Evolutionary conservation across 495 filamentous ascomycete genomes (phyloP).

Genomic region (Annulohypoxylon nitens): DNA sequence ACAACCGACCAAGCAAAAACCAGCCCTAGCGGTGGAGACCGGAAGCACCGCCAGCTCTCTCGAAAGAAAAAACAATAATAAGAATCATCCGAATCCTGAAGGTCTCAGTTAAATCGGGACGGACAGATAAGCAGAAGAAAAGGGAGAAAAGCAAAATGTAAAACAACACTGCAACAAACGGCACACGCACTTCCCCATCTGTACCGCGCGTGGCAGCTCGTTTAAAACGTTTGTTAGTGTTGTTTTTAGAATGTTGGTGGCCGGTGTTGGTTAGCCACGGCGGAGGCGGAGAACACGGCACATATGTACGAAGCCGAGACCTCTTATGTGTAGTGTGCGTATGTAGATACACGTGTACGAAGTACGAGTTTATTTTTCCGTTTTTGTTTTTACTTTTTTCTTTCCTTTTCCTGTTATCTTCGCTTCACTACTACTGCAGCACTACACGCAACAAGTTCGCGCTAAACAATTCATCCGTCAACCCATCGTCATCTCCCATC

Average conservation of each 20-base stretch:
- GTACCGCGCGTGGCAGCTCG: not conserved
- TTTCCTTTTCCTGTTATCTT: not conserved
- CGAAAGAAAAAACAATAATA: too few relatives aligned
- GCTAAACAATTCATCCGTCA: not conserved
- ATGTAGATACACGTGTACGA: slow-evolving; percentile 18
- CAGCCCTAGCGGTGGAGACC: slow-evolving; percentile 27
- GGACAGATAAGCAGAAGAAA: not conserved
- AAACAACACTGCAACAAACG: not conserved
- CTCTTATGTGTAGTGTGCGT: too few relatives aligned
- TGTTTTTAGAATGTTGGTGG: not conserved
- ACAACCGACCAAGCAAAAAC: not conserved
- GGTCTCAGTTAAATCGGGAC: not conserved
- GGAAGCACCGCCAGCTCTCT: not conserved
- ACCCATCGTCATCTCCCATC: not conserved
- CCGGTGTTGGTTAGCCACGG: slow-evolving; percentile 1
- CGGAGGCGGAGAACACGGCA: not conserved
- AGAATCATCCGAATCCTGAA: too few relatives aligned
- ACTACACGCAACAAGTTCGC: not conserved
- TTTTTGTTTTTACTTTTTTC: not conserved
- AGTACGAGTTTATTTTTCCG: not conserved
- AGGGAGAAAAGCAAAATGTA: not conserved
- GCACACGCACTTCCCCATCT: not conserved
- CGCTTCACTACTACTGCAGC: too few relatives aligned
- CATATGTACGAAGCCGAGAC: not conserved
- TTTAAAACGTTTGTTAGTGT: not conserved